Evolutionary conservation across 176 grass and related monocot species (phyloP), one percentile per base, ranked within the genome.

Genomic region (Oryza nivara): DNA sequence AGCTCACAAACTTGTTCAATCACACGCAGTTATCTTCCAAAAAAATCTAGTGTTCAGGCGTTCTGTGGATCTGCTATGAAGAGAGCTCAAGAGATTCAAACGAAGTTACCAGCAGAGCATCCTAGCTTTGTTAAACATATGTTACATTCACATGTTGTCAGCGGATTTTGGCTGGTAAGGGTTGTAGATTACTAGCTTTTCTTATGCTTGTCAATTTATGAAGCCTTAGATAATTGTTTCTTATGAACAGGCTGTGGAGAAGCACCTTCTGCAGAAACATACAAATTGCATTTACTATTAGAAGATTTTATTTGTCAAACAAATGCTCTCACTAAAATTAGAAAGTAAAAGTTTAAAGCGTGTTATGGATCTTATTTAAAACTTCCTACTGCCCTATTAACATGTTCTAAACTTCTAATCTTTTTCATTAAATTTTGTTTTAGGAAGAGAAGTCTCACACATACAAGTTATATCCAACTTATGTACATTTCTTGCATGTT

Each of bases 151-250:
- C 88, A 90, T 86, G 88, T 90, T 12, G 25, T 86, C 68, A 46
- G 38, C 4, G 83, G 88, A 36, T 90, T 89, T 90, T 90, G 88
- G 83, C 67, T 90, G 79, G 88, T 90, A 78, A 73, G 52, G 52
- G 78, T 72, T 40, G 17, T 44, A 64, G 58, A 66, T 40, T 44
- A 45, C 17, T 81, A 56, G 14, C 0, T 76, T 54, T 81, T 85
- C 40, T 15, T 47, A 85, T 80, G 11, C 32, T 52, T 65, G 4
- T n/a, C 16, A 11, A 32, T 26, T 14, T 9, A 19, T 49, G 20
- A 69, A 65, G n/a, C 35, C 64, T 70, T 58, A 34, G 15, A 40
- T 36, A 10, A 20, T 70, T 49, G 2, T 28, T 85, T 70, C 43
- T 49, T 71, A 34, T 6, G 12, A 71, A 52, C 15, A 49, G 25